phyloP scores from a whole-genome alignment of 441 rosid species.

The Corymbia calophylla region DNA sequence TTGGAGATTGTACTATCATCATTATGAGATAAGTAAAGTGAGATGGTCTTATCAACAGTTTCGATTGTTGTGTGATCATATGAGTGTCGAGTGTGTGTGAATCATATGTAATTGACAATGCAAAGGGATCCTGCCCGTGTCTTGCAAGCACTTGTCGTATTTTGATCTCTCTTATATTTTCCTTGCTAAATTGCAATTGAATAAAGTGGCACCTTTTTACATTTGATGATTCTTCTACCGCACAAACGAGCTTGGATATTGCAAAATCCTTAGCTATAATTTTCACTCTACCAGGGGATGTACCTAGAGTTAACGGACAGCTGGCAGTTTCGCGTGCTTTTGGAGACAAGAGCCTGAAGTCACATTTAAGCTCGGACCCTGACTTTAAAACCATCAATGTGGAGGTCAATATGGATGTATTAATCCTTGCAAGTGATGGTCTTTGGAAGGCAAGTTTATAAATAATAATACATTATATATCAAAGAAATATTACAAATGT shows the following conservation, averaged over 20 bases:
- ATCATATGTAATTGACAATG: background rate
- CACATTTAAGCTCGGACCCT: conserved; percentile 88
- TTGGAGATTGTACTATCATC: background rate
- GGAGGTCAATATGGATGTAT: conserved; percentile 38
- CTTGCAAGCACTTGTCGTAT: background rate
- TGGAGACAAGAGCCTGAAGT: conserved; percentile 88
- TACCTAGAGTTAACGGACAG: conserved; percentile 91
- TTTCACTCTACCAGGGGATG: conserved; percentile 56
- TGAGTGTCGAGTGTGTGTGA: background rate
- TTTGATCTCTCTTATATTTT: background rate
- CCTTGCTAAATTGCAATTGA: background rate
- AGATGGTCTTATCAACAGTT: background rate
- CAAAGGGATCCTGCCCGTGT: background rate
- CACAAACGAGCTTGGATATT: background rate
- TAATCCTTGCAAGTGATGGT: conserved; percentile 89
- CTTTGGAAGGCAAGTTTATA: conserved; percentile 77
- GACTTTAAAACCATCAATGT: conserved; percentile 38
- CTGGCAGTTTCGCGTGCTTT: conserved; percentile 95
- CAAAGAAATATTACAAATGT: background rate
- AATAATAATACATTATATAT: background rate
- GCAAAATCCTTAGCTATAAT: background rate
- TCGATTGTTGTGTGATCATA: background rate
- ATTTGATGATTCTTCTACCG: background rate
- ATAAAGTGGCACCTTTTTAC: background rate
- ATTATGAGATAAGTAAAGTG: background rate